Conservation (phyloP, 2,329 filamentous ascomycete genomes). For the Fusarium lyarnte region DNA sequence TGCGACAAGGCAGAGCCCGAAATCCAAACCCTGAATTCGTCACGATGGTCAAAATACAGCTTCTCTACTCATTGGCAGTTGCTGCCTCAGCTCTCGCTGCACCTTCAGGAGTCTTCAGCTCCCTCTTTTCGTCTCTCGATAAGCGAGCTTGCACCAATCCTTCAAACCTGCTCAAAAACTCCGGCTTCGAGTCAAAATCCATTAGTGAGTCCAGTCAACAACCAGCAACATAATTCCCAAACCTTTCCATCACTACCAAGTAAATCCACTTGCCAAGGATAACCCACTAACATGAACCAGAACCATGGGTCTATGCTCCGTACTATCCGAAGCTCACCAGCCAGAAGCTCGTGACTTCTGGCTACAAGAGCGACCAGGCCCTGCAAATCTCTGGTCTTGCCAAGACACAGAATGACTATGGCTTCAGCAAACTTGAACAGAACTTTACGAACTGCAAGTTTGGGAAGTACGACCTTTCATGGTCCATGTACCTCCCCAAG, state of each 20-base stretch:
- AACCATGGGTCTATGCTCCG: not conserved
- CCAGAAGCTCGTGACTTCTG: not conserved
- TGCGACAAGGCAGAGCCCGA: accelerated
- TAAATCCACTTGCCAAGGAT: accelerated
- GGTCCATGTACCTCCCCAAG: conserved; percentile 1
- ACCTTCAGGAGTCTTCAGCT: not conserved
- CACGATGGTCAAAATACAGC: not conserved
- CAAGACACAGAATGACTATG: not conserved
- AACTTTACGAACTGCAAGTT: not conserved
- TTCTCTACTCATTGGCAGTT: not conserved
- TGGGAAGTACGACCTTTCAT: not conserved
- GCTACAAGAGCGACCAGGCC: not conserved
- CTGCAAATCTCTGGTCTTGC: not conserved
- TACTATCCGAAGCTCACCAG: not conserved
- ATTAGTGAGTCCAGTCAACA: not conserved
- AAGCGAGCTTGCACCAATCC: not conserved
- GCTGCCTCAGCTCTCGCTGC: not conserved
- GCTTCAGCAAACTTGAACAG: not conserved
- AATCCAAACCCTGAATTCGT: accelerated
- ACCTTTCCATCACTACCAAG: accelerated
- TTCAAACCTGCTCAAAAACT: not conserved
- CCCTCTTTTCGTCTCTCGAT: not conserved
- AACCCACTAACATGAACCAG: not conserved
- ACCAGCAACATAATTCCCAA: accelerated
- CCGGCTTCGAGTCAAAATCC: not conserved